Conservation (phyloP, 768 basidiomycete species). For the Russula brevipes region DNA sequence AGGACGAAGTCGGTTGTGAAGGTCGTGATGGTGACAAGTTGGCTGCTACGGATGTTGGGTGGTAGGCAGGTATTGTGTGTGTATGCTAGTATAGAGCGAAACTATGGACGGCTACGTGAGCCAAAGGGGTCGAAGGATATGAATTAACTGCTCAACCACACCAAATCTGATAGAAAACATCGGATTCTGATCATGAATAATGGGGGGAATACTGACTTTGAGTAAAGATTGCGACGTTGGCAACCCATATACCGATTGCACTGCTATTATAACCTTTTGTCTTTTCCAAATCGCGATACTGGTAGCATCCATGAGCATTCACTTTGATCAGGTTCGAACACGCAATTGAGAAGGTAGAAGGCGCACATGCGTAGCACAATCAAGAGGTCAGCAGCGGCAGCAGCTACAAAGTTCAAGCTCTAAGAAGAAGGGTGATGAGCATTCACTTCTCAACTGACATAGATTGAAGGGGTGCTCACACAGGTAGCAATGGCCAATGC, state of each 20-base stretch:
- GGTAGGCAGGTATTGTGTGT: background rate
- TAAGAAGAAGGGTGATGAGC: background rate
- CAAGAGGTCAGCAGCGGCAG: background rate
- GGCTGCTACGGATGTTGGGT: background rate
- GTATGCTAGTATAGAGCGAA: background rate
- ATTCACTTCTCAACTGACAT: background rate
- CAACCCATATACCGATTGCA: background rate
- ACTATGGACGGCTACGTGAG: background rate
- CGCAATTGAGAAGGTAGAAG: background rate
- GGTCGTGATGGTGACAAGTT: background rate
- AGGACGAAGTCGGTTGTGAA: background rate
- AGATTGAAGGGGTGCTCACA: background rate
- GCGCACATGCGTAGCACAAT: constrained; percentile 8
- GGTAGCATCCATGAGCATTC: background rate
- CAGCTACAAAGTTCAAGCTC: background rate
- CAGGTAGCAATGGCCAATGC: background rate
- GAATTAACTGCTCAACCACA: background rate
- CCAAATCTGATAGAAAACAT: background rate
- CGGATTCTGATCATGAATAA: background rate
- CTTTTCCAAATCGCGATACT: constrained; percentile 12
- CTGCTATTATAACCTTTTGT: background rate
- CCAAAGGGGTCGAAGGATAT: background rate
- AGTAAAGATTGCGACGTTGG: background rate
- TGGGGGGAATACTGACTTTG: background rate
- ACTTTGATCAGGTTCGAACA: background rate